A percentile compares a stretch with the other conserved stretches of the same genome.
Evolutionary conservation across 495 filamentous ascomycete species (phyloP).

Genomic region (Lophiostoma macrostomum): DNA sequence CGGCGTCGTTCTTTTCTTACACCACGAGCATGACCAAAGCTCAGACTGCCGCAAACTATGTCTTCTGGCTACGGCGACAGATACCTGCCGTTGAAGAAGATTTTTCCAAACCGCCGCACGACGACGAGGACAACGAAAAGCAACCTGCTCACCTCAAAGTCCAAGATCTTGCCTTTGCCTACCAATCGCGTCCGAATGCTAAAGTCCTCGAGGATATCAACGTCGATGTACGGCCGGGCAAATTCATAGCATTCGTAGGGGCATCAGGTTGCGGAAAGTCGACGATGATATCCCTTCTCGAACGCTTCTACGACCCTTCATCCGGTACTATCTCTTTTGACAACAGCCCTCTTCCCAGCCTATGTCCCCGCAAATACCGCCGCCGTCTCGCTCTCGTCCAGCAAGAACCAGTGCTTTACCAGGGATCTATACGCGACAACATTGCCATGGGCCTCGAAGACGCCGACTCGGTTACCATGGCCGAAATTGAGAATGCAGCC

Average conservation of each 20-base stretch:
- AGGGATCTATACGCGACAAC: slow-evolving; percentile 80
- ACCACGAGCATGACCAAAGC: slow-evolving; percentile 86
- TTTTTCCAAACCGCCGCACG: slow-evolving; percentile 11
- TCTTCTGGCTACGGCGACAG: slow-evolving; percentile 16
- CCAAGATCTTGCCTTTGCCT: slow-evolving; percentile 32
- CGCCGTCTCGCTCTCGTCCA: slow-evolving; percentile 72
- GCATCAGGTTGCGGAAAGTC: slow-evolving; percentile 37
- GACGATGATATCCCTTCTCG: slow-evolving; percentile 35
- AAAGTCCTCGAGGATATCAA: slow-evolving; percentile 30
- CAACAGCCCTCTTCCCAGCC: slow-evolving; percentile 1
- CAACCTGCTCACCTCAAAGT: slow-evolving; percentile 26
- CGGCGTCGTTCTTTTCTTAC: slow-evolving; percentile 81
- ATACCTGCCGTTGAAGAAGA: slow-evolving; percentile 17
- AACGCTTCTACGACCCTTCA: slow-evolving; percentile 38
- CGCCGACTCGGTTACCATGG: slow-evolving; percentile 64
- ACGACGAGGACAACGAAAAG: slow-evolving; percentile 8
- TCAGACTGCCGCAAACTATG: slow-evolving; percentile 62
- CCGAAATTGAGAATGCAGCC: slow-evolving; percentile 68
- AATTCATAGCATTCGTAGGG: slow-evolving; percentile 37
- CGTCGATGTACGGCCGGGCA: slow-evolving; percentile 30
- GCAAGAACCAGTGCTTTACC: slow-evolving; percentile 84
- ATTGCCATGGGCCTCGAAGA: slow-evolving; percentile 56
- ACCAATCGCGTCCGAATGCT: slow-evolving; percentile 25
- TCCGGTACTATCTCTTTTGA: slow-evolving; percentile 28
- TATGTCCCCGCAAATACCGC: slow-evolving; percentile 53